Evolutionary conservation across 441 rosid species (phyloP).

Genomic region (Breynia disticha): DNA sequence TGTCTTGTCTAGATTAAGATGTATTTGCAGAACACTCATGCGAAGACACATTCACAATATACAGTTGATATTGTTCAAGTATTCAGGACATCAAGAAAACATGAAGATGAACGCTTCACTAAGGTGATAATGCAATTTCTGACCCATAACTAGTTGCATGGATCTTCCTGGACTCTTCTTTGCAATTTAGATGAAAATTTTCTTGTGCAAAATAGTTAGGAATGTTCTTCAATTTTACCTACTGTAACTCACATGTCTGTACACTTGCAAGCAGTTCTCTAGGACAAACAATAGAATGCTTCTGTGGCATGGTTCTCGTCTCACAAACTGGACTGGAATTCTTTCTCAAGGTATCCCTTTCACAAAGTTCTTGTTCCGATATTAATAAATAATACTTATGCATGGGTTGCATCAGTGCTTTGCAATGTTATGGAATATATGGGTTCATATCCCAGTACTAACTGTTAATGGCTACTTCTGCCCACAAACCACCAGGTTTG

Average conservation of each 20-base stretch:
- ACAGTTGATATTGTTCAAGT: conserved; percentile 59
- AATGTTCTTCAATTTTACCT: neutral
- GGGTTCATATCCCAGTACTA: conserved; percentile 1
- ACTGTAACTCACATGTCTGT: conserved; percentile 7
- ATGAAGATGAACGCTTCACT: conserved; percentile 49
- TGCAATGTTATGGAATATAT: neutral
- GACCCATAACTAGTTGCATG: neutral
- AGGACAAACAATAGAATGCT: conserved; percentile 59
- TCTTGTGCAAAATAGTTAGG: too few relatives aligned
- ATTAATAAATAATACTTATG: conserved; percentile 3
- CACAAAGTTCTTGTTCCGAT: conserved; percentile 1
- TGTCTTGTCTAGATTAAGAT: conserved; percentile 40
- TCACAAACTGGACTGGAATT: conserved; percentile 89
- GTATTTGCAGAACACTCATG: conserved; percentile 77
- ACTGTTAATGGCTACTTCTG: conserved; percentile 12
- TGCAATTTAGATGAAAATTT: neutral
- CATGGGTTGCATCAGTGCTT: neutral
- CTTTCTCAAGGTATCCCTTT: conserved; percentile 72
- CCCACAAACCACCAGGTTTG: conserved; percentile 46
- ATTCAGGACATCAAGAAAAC: conserved; percentile 53
- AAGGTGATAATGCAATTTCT: conserved; percentile 32
- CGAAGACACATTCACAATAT: conserved; percentile 62
- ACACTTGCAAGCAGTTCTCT: conserved; percentile 42
- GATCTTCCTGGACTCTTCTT: neutral
- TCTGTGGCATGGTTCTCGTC: conserved; percentile 94